Conservation (phyloP, 2,329 filamentous ascomycete genomes). For the Sarocladiaceae sp. region DNA sequence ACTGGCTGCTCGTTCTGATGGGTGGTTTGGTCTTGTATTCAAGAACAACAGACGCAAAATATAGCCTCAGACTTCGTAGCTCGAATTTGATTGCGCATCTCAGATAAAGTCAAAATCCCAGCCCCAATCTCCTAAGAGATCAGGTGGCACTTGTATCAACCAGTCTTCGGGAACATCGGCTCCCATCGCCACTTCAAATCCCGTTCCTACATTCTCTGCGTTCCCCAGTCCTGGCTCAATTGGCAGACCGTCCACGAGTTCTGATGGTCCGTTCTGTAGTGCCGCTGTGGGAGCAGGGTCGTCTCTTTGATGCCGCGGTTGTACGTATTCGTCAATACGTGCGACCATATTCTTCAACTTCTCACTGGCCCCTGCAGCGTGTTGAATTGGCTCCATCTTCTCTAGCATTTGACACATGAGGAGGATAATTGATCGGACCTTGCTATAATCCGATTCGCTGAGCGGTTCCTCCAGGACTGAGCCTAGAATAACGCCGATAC, state of each 20-base stretch:
- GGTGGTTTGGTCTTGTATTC: too few relatives aligned
- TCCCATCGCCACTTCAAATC: not conserved
- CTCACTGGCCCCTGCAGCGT: conserved; percentile 17
- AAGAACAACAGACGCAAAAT: too few relatives aligned
- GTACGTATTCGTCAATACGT: conserved; percentile 21
- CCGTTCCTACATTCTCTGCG: not conserved
- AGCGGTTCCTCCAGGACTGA: conserved; percentile 27
- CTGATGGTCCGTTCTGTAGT: not conserved
- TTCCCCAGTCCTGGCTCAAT: not conserved
- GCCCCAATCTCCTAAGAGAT: not conserved
- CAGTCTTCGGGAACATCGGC: not conserved
- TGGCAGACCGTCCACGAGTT: not conserved
- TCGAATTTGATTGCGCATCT: too few relatives aligned
- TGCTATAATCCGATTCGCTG: conserved; percentile 22
- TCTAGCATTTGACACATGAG: conserved; percentile 27
- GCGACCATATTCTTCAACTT: conserved; percentile 18
- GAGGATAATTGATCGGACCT: conserved; percentile 23
- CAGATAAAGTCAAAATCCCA: conserved; percentile 7
- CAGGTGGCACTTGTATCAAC: conserved; percentile 3
- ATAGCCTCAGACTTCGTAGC: too few relatives aligned
- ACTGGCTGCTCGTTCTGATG: too few relatives aligned
- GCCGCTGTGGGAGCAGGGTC: not conserved
- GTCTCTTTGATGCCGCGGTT: conserved; percentile 12
- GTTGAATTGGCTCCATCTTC: conserved; percentile 20
- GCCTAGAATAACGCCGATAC: conserved; percentile 29